Conservation (phyloP, 768 basidiomycete genomes). For the Mycena floridula region DNA sequence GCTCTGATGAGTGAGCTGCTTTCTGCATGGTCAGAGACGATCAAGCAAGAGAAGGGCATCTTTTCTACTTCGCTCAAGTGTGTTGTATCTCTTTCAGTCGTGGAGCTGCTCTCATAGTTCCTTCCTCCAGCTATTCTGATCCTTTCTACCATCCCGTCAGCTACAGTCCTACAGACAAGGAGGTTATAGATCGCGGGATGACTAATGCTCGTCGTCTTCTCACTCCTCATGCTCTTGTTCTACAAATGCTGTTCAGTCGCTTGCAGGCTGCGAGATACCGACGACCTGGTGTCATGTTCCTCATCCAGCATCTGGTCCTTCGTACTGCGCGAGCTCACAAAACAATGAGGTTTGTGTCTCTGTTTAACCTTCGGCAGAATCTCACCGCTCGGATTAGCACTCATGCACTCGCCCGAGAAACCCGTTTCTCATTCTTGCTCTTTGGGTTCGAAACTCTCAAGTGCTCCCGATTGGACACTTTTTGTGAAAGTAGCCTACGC, state of each 20-base stretch:
- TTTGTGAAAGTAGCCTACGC: slow-evolving; percentile 72
- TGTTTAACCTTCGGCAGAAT: neutral
- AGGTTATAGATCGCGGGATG: slow-evolving; percentile 67
- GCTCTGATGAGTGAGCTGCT: slow-evolving; percentile 81
- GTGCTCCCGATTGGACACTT: slow-evolving; percentile 79
- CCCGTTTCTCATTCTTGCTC: slow-evolving; percentile 82
- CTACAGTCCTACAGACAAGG: slow-evolving; percentile 89
- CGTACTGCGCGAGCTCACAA: slow-evolving; percentile 69
- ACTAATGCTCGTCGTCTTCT: slow-evolving; percentile 69
- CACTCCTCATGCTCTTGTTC: slow-evolving; percentile 74
- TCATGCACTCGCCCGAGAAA: slow-evolving; percentile 86
- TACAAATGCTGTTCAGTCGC: slow-evolving; percentile 87
- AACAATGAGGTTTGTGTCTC: slow-evolving; percentile 58
- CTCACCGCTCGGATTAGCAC: slow-evolving; percentile 46
- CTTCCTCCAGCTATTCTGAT: slow-evolving; percentile 64
- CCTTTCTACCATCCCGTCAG: slow-evolving; percentile 83
- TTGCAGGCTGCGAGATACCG: slow-evolving; percentile 92
- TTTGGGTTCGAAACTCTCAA: slow-evolving; percentile 92
- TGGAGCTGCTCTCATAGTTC: neutral
- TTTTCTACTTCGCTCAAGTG: slow-evolving; percentile 82
- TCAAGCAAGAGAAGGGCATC: slow-evolving; percentile 71
- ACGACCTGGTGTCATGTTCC: slow-evolving; percentile 74
- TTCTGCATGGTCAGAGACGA: slow-evolving; percentile 81
- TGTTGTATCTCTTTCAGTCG: no score
- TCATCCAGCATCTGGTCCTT: slow-evolving; percentile 79